A percentile compares a stretch with the other conserved stretches of the same genome.
phyloP scores from a whole-genome alignment of 768 basidiomycete genomes.

The Pulveroboletus sp. region DNA sequence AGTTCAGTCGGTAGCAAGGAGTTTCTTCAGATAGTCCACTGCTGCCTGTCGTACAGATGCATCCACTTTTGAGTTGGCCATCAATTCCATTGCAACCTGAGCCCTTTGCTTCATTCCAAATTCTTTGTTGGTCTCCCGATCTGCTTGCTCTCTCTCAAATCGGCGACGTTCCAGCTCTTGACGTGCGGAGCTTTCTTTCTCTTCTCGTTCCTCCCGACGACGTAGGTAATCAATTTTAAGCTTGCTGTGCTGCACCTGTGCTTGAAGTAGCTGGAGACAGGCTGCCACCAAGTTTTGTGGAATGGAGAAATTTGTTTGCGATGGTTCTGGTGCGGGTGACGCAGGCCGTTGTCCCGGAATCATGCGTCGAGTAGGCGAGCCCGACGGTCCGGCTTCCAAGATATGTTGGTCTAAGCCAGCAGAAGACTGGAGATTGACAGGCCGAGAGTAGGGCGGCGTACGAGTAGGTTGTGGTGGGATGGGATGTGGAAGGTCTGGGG shows the following conservation, averaged over 20 bases:
- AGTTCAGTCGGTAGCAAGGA: conserved; percentile 43
- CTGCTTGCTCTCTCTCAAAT: conserved; percentile 54
- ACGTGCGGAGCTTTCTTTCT: conserved; percentile 50
- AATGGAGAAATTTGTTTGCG: conserved; percentile 48
- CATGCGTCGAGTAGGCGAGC: conserved; percentile 14
- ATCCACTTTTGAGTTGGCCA: conserved; percentile 58
- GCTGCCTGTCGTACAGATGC: conserved; percentile 63
- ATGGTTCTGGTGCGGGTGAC: conserved; percentile 34
- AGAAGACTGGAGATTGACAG: conserved; percentile 11
- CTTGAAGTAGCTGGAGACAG: conserved; percentile 59
- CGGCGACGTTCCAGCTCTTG: conserved; percentile 53
- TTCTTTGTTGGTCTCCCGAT: conserved; percentile 53
- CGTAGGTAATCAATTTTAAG: conserved; percentile 68
- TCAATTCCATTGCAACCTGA: conserved; percentile 63
- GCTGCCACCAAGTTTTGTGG: conserved; percentile 56
- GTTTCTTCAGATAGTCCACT: conserved; percentile 67
- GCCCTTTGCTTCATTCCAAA: conserved; percentile 59
- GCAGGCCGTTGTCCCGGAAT: conserved; percentile 5
- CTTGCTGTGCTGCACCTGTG: conserved; percentile 68
- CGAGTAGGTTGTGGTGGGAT: conserved; percentile 25
- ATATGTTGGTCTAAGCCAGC: conserved; percentile 13
- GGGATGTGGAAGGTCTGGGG: conserved; percentile 28
- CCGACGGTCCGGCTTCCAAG: conserved; percentile 21
- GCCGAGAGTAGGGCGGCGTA: conserved; percentile 23
- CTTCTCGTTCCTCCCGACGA: conserved; percentile 67